Conservation (phyloP, 2,329 filamentous ascomycete genomes). For the Xylaria arbuscula region DNA sequence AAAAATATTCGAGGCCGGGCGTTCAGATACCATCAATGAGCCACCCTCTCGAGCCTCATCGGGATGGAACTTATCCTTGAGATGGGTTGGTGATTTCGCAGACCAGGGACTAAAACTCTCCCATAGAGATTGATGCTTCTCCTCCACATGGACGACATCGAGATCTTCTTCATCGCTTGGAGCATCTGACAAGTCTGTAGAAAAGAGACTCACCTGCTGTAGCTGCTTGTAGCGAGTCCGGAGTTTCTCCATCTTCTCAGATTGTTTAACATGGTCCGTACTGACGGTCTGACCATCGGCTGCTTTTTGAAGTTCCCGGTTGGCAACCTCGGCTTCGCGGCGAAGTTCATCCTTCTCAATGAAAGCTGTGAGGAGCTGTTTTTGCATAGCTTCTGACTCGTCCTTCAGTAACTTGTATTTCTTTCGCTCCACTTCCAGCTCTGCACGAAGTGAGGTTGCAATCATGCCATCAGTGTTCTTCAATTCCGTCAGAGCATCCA, state of each 20-base stretch:
- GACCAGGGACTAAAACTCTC: slow-evolving; percentile 37
- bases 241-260: slow-evolving; percentile 69
- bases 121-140: slow-evolving; percentile 45
- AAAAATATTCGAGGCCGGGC: slow-evolving; percentile 27
- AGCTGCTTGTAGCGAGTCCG: slow-evolving; percentile 65
- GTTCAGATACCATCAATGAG: slow-evolving; percentile 34
- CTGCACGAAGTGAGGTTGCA: slow-evolving; percentile 66
- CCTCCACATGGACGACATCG: slow-evolving; percentile 38
- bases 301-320: slow-evolving; percentile 56
- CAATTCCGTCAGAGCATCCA: slow-evolving; percentile 66
- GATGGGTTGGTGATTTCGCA: slow-evolving; percentile 6
- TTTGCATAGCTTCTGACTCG: slow-evolving; percentile 68
- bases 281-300: slow-evolving; percentile 48
- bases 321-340: slow-evolving; percentile 62
- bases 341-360: slow-evolving; percentile 70
- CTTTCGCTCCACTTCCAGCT: slow-evolving; percentile 66
- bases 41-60: slow-evolving; percentile 35
- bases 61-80: slow-evolving; percentile 39
- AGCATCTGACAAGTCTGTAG: slow-evolving; percentile 32
- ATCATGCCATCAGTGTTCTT: slow-evolving; percentile 70
- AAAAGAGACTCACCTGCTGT: slow-evolving; percentile 65
- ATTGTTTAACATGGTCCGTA: slow-evolving; percentile 51
- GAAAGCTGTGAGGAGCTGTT: slow-evolving; percentile 69
- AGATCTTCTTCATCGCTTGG: slow-evolving; percentile 34
- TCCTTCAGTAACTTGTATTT: slow-evolving; percentile 61